Conservation (phyloP, 2,329 filamentous ascomycete species). For the Eutypa lata region DNA sequence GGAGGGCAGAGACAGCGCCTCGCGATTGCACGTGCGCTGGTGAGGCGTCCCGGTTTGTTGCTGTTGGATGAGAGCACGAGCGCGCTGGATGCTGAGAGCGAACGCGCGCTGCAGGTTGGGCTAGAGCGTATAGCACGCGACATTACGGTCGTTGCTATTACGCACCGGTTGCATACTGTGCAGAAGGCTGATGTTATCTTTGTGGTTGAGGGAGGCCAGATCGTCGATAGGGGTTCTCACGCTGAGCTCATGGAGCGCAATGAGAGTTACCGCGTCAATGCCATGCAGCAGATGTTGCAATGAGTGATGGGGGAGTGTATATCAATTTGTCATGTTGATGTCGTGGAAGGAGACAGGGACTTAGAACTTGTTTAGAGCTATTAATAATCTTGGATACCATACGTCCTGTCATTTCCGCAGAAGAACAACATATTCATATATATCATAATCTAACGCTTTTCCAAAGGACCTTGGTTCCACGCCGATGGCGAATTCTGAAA, state of each 20-base stretch:
- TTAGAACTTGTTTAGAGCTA: too few species aligned
- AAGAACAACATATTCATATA: too few species aligned
- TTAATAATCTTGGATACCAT: too few species aligned
- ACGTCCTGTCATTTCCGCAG: too few species aligned
- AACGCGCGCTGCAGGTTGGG: constrained; percentile 54
- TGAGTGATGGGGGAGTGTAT: not conserved
- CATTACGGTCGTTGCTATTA: constrained; percentile 41
- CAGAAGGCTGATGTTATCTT: constrained; percentile 41
- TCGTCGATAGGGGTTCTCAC: constrained; percentile 36
- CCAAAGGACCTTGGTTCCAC: too few species aligned
- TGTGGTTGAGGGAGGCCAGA: constrained; percentile 36
- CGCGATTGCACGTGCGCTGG: constrained; percentile 65
- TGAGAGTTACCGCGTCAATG: constrained; percentile 30
- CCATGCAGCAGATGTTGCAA: constrained; percentile 19
- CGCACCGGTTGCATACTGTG: constrained; percentile 43
- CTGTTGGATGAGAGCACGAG: constrained; percentile 70
- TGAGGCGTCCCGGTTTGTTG: constrained; percentile 61
- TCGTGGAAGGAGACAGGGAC: too few species aligned
- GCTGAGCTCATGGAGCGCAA: constrained; percentile 33
- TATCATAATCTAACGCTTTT: too few species aligned
- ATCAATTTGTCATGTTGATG: too few species aligned
- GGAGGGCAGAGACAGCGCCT: constrained; percentile 70
- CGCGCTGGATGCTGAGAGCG: constrained; percentile 62
- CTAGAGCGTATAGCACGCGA: constrained; percentile 45
- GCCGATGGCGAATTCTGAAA: too few species aligned